Conservation (phyloP, 2,329 filamentous ascomycete genomes). For the Colletotrichum scovillei region DNA sequence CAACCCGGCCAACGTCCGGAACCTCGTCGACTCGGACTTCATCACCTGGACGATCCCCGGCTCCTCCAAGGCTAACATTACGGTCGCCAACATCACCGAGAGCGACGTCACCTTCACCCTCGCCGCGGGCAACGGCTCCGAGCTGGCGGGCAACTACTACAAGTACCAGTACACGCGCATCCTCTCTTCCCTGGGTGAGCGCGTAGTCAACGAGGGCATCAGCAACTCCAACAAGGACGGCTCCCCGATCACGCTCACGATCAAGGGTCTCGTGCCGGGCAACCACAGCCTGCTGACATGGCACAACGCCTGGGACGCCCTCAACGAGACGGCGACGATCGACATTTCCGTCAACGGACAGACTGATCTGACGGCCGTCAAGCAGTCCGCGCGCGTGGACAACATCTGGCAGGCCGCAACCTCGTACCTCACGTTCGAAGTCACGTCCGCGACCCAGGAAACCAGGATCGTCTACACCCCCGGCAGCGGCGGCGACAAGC, state of each 20-base stretch:
- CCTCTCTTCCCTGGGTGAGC: constrained; percentile 42
- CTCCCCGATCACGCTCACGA: constrained; percentile 40
- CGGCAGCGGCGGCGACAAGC: constrained; percentile 30
- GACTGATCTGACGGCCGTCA: constrained; percentile 6
- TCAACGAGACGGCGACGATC: constrained; percentile 38
- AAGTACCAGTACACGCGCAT: constrained; percentile 42
- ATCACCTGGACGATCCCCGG: constrained; percentile 34
- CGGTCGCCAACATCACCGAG: constrained; percentile 23
- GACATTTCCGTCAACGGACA: constrained; percentile 42
- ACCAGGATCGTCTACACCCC: constrained; percentile 43
- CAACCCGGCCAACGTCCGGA: constrained; percentile 34
- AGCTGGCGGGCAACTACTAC: constrained; percentile 41
- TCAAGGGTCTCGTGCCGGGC: constrained; percentile 42
- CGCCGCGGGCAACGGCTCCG: constrained; percentile 22
- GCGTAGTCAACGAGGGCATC: constrained; percentile 43
- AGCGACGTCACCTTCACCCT: constrained; percentile 19
- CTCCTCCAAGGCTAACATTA: constrained; percentile 11
- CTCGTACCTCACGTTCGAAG: constrained; percentile 43
- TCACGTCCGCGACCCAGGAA: constrained; percentile 33
- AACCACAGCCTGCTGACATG: constrained; percentile 43
- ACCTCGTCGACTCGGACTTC: constrained; percentile 32
- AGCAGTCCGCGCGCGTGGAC: constrained; percentile 42
- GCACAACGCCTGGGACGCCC: constrained; percentile 45
- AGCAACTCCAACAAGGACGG: constrained; percentile 40
- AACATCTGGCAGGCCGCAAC: constrained; percentile 45